phyloP scores from a whole-genome alignment of 73 alveolate genomes.

The Vitrella brassicaformis region DNA sequence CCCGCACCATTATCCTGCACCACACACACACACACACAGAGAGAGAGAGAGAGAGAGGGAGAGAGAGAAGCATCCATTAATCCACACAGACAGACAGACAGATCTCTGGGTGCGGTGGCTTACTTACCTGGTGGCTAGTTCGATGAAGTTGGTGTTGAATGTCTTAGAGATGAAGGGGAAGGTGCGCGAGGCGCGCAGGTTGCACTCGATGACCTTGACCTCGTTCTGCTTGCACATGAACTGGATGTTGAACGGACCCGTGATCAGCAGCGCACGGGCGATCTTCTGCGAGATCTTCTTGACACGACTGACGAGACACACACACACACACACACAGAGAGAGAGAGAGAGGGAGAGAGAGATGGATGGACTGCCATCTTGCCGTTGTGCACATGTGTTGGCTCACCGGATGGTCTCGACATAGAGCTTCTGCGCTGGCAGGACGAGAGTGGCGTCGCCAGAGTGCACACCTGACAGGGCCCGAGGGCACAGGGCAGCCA shows the following conservation, averaged over 20 bases:
- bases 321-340: too few species aligned
- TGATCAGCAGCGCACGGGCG: slow-evolving; percentile 18
- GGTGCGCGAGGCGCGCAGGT: slow-evolving; percentile 26
- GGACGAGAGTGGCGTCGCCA: slow-evolving; percentile 24
- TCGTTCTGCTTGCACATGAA: slow-evolving; percentile 29
- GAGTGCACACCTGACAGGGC: slow-evolving; percentile 21
- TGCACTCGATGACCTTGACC: slow-evolving; percentile 39
- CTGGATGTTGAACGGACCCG: slow-evolving; percentile 41
- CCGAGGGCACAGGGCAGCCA: too few species aligned
- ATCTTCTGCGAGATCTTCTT: slow-evolving; percentile 19
- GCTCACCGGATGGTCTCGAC: slow-evolving; percentile 22
- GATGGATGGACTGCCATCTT: too few species aligned
- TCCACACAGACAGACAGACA: too few species aligned
- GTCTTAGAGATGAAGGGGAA: slow-evolving; percentile 36
- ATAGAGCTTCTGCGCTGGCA: slow-evolving; percentile 28
- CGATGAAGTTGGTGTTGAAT: slow-evolving; percentile 30
- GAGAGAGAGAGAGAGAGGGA: neutral
- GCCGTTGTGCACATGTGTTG: too few species aligned
- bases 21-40: too few species aligned
- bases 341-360: too few species aligned
- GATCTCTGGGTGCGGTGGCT: too few species aligned
- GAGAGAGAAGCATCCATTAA: neutral
- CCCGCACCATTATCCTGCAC: slow-evolving; percentile 15
- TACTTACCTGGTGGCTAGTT: slow-evolving; percentile 13
- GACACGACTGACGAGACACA: slow-evolving; percentile 6